These are phyloP conservation scores for Phaeosphaeriaceae sp. DNA, from an alignment of 2,329 filamentous ascomycete genomes.

Conservation along the genomic window DNA sequence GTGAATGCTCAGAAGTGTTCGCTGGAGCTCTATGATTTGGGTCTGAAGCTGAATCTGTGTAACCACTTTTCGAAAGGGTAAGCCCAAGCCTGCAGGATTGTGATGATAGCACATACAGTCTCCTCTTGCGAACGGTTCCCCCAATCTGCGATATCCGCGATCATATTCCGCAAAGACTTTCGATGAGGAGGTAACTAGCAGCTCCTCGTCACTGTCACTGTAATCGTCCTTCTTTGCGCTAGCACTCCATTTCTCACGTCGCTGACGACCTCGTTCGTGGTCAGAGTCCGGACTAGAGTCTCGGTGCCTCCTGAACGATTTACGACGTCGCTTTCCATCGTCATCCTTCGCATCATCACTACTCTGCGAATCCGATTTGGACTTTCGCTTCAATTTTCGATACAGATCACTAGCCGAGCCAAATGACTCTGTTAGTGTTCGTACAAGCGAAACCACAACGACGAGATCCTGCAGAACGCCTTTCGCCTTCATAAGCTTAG, in stretches of 20 bases:
- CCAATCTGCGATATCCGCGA: slow-evolving; percentile 35
- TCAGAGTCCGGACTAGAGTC: slow-evolving; percentile 25
- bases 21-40: slow-evolving; percentile 42
- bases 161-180: slow-evolving; percentile 39
- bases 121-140: slow-evolving; percentile 39
- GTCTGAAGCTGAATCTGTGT: slow-evolving; percentile 40
- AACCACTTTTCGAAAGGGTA: slow-evolving; percentile 21
- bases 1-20: slow-evolving; percentile 36
- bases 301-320: slow-evolving; percentile 13
- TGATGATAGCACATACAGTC: slow-evolving; percentile 31
- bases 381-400: slow-evolving; percentile 36
- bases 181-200: slow-evolving; percentile 29
- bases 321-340: slow-evolving; percentile 1
- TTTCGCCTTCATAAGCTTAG: slow-evolving; percentile 27
- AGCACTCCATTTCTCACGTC: slow-evolving; percentile 17
- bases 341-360: slow-evolving; percentile 21
- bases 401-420: slow-evolving; percentile 41
- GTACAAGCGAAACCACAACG: slow-evolving; percentile 39
- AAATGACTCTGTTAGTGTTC: slow-evolving; percentile 37
- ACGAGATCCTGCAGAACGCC: slow-evolving; percentile 31
- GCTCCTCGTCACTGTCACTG: slow-evolving; percentile 38
- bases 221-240: slow-evolving; percentile 22
- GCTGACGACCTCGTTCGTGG: slow-evolving; percentile 9
- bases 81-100: neutral
- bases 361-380: slow-evolving; percentile 16